A percentile compares a stretch with the other conserved stretches of the same genome.
Conservation (phyloP, 257 asterid genomes). For the Nicotiana noctiflora region DNA sequence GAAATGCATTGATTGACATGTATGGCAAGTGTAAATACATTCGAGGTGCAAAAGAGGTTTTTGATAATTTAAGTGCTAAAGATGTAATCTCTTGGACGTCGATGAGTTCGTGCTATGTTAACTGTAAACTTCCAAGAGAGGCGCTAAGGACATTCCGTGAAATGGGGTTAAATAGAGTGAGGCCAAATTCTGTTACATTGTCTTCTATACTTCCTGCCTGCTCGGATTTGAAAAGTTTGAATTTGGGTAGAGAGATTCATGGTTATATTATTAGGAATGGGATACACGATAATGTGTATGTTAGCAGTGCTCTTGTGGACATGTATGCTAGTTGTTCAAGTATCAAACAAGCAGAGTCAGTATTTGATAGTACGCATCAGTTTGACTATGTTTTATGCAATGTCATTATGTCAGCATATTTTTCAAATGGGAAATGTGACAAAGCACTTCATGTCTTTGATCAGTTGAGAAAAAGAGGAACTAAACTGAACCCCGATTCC, state of each 20-base stretch:
- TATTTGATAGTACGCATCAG: constrained; percentile 29
- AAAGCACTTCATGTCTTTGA: constrained; percentile 43
- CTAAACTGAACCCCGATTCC: constrained; percentile 32
- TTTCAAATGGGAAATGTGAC: constrained; percentile 41
- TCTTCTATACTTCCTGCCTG: constrained; percentile 69
- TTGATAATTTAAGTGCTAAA: constrained; percentile 29
- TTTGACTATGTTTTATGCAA: constrained; percentile 56
- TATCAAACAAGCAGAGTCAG: constrained; percentile 44
- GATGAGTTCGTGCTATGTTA: constrained; percentile 55
- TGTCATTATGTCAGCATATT: constrained; percentile 58
- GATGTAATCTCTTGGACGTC: constrained; percentile 78
- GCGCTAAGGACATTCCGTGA: constrained; percentile 38
- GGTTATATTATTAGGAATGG: constrained; percentile 50
- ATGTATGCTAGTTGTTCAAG: constrained; percentile 66
- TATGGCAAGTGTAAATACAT: constrained; percentile 52
- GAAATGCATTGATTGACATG: constrained; percentile 66
- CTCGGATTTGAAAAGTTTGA: constrained; percentile 47
- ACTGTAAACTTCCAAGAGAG: constrained; percentile 40
- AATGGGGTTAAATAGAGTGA: constrained; percentile 41
- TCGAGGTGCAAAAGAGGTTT: constrained; percentile 53
- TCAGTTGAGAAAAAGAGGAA: constrained; percentile 41
- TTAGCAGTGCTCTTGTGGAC: constrained; percentile 58
- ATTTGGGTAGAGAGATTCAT: constrained; percentile 48
- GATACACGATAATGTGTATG: constrained; percentile 46
- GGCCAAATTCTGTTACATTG: constrained; percentile 51